Base-by-base conservation (phyloP, 768 basidiomycete species). In the Punctularia strigosozonata region DNA sequence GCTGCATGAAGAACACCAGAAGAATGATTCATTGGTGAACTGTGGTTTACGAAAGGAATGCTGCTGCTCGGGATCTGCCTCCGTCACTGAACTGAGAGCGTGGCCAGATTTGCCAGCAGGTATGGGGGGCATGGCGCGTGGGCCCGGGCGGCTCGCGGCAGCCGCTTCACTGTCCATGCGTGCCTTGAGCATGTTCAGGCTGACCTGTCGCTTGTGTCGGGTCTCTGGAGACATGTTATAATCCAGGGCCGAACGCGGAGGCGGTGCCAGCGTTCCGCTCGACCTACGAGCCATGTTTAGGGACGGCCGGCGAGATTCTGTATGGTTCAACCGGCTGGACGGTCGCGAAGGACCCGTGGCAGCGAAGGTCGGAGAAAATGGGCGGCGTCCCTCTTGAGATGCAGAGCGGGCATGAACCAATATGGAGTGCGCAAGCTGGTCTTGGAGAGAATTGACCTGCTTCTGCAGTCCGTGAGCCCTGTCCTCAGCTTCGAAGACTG, bases 151-250 rank as follows among this genome's bases (percentile, higher is more conserved):
- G 25, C 62, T 58, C 14, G 59, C 59, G 2, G 61, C 59, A 13
- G 69, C 74, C 15, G 69, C 61, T 57, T 91, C 88, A 54, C 83
- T 81, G 43, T 89, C 84, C 49, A 91, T 91, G 31, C 88, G 76
- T 17, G 85, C 87, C 52, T 88, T 89, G 37, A 92, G 73, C 84
- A 92, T 91, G 57, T 80, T 76, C 48, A 91, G 58, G 58, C 83
- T 86, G 48, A 87, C 76, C 49, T 77, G 73, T 40, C 87, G 80
- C 52, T 88, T 88, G 58, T 89, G 86, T 21, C 73, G 64, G 25
- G 81, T 79, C 56, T 86, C 82, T 0, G 81, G 71, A 5, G 81
- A 74, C 35, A 90, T 66, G 37, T 69, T 71, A 21, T 75, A 70
- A 43, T 87, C 84, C 40, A 84, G 73, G 3, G 76, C 67, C 1